These are phyloP conservation scores for Crepidotus variabilis DNA, from an alignment of 768 basidiomycete genomes.

Conservation along the genomic window DNA sequence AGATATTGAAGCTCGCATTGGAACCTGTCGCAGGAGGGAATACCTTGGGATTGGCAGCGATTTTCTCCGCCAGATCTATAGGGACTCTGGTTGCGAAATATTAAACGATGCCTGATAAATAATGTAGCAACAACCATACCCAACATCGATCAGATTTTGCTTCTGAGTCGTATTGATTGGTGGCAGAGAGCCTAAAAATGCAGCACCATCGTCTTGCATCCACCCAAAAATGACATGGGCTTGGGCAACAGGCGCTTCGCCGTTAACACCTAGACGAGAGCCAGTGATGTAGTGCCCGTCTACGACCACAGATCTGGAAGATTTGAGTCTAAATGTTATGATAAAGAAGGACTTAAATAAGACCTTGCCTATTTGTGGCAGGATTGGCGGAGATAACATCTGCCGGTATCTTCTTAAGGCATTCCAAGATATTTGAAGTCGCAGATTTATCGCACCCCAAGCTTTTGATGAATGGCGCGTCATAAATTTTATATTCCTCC, in stretches of 20 bases:
- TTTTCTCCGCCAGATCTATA: slow-evolving; percentile 18
- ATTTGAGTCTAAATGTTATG: background rate
- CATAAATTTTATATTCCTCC: background rate
- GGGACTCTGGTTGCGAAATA: slow-evolving; percentile 23
- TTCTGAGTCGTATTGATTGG: slow-evolving; percentile 7
- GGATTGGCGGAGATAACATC: background rate
- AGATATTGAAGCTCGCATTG: slow-evolving; percentile 30
- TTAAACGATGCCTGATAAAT: background rate
- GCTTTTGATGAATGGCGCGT: background rate
- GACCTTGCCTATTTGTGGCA: background rate
- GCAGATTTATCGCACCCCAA: slow-evolving; percentile 9
- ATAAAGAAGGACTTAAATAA: background rate
- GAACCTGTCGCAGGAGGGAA: slow-evolving; percentile 24
- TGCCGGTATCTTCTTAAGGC: slow-evolving; percentile 21
- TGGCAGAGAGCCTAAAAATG: slow-evolving; percentile 29
- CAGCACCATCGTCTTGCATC: slow-evolving; percentile 43
- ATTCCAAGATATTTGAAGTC: slow-evolving; percentile 28
- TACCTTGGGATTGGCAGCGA: slow-evolving; percentile 15
- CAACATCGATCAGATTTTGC: slow-evolving; percentile 12
- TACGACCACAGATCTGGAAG: slow-evolving; percentile 28
- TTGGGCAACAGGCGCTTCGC: slow-evolving; percentile 31
- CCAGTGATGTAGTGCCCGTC: slow-evolving; percentile 36
- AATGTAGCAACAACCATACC: slow-evolving; percentile 15
- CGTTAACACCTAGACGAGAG: slow-evolving; percentile 31
- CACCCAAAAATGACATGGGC: slow-evolving; percentile 40